phyloP scores from a whole-genome alignment of 2,329 filamentous ascomycete genomes.

The Sarocladium kiliense region DNA sequence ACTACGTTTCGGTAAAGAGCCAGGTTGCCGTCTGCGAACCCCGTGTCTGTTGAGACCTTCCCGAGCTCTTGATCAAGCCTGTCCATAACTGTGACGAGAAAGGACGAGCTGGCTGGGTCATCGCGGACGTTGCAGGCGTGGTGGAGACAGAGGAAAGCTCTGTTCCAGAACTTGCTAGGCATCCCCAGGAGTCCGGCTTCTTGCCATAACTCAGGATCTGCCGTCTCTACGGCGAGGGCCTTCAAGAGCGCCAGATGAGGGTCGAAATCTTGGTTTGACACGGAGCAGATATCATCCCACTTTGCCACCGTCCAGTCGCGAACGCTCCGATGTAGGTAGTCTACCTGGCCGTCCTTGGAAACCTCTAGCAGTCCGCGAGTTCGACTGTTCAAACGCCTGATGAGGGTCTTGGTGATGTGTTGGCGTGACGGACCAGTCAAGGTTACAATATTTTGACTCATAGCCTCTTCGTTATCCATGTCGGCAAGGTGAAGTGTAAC shows the following conservation, averaged over 20 bases:
- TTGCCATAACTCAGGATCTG: not conserved
- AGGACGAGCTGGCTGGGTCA: too few relatives aligned
- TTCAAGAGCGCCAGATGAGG: not conserved
- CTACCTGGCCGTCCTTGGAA: not conserved
- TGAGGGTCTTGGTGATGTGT: not conserved
- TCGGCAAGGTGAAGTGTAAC: not conserved
- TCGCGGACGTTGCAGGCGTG: too few relatives aligned
- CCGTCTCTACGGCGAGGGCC: not conserved
- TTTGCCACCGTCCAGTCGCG: constrained; percentile 7
- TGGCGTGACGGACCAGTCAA: not conserved
- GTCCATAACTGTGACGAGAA: too few relatives aligned
- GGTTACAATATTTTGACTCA: not conserved
- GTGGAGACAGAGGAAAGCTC: too few relatives aligned
- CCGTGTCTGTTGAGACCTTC: too few relatives aligned
- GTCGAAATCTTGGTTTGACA: not conserved
- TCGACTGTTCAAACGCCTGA: not conserved
- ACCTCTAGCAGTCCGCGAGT: not conserved
- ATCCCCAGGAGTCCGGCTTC: not conserved
- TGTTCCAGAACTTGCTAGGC: not conserved
- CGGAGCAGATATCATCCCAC: not conserved
- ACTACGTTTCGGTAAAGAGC: not conserved
- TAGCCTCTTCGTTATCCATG: not conserved
- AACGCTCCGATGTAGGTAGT: constrained; percentile 11
- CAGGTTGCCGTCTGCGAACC: too few relatives aligned
- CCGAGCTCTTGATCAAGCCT: too few relatives aligned